Percentiles rank a stretch among this genome's conserved stretches.
Conservation (phyloP, 805 yeast genomes). For the Cyberlindnera subsufficiens region DNA sequence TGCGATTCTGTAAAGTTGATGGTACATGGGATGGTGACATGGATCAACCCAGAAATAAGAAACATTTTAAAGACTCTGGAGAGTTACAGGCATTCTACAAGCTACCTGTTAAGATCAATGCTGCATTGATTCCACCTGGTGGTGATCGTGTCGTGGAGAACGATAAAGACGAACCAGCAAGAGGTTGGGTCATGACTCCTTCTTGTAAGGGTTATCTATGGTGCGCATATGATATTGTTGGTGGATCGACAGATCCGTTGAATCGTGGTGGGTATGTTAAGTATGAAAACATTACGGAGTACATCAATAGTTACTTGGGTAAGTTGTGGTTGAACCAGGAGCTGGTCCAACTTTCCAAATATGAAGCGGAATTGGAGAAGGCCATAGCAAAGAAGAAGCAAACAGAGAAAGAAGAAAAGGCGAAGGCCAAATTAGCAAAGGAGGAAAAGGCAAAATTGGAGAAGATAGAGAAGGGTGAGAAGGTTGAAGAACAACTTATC, state of each 20-base stretch:
- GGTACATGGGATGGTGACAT: conserved; percentile 27
- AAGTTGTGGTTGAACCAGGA: conserved; percentile 24
- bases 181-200: conserved; percentile 46
- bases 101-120: conserved; percentile 35
- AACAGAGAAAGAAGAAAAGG: conserved; percentile 1
- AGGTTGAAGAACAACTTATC: background rate
- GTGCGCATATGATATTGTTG: conserved; percentile 57
- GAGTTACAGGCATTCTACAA: conserved; percentile 24
- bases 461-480: background rate
- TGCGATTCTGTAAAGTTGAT: conserved; percentile 48
- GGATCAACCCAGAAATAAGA: conserved; percentile 25
- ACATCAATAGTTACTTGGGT: conserved; percentile 21
- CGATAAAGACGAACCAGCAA: conserved; percentile 36
- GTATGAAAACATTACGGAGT: conserved; percentile 20
- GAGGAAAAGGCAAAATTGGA: conserved; percentile 1
- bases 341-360: conserved; percentile 15
- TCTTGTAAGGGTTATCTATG: conserved; percentile 50
- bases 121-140: conserved; percentile 47
- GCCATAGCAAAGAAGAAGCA: conserved; percentile 1
- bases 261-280: conserved; percentile 21
- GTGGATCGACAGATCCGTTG: conserved; percentile 25
- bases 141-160: conserved; percentile 23
- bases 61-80: conserved; percentile 5
- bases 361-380: conserved; percentile 8
- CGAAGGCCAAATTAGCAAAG: background rate